These are phyloP conservation scores for Coelastrella sp. DNA, from an alignment of 139 green algal species.

Conservation along the genomic window DNA sequence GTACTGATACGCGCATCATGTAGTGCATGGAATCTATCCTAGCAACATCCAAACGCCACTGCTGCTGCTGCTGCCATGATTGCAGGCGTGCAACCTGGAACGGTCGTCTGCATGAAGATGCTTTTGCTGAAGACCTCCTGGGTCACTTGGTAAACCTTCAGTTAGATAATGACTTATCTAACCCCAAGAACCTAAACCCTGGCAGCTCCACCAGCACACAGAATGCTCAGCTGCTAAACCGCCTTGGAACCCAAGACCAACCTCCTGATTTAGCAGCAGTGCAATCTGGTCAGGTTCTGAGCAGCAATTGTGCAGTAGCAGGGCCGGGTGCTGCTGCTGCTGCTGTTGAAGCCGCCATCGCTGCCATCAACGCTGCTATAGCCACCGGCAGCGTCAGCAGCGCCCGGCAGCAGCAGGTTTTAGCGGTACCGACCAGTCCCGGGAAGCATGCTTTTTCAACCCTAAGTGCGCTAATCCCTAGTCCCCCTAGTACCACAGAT, in stretches of 20 bases:
- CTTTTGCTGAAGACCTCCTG: slow-evolving; percentile 33
- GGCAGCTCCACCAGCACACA: background rate
- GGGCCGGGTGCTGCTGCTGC: slow-evolving; percentile 19
- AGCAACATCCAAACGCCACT: background rate
- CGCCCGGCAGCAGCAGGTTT: slow-evolving; percentile 18
- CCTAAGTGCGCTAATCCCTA: background rate
- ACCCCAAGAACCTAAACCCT: background rate
- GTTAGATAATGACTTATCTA: background rate
- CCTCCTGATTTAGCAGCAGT: background rate
- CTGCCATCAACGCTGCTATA: slow-evolving; percentile 31
- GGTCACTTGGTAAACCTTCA: slow-evolving; percentile 15
- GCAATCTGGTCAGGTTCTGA: background rate
- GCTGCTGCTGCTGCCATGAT: background rate
- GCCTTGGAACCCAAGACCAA: too few species aligned
- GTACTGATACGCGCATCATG: too few species aligned
- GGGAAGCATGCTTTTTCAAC: too few species aligned
- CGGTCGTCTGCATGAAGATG: slow-evolving; percentile 36
- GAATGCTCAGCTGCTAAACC: background rate
- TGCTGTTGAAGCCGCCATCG: slow-evolving; percentile 30
- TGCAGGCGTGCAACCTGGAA: slow-evolving; percentile 24
- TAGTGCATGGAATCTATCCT: too few species aligned
- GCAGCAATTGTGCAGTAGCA: background rate
- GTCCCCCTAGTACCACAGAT: background rate
- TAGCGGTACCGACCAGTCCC: background rate
- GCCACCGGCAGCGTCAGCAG: background rate